Conservation (phyloP, 129 eudicot species). For the Erigeron canadensis region DNA sequence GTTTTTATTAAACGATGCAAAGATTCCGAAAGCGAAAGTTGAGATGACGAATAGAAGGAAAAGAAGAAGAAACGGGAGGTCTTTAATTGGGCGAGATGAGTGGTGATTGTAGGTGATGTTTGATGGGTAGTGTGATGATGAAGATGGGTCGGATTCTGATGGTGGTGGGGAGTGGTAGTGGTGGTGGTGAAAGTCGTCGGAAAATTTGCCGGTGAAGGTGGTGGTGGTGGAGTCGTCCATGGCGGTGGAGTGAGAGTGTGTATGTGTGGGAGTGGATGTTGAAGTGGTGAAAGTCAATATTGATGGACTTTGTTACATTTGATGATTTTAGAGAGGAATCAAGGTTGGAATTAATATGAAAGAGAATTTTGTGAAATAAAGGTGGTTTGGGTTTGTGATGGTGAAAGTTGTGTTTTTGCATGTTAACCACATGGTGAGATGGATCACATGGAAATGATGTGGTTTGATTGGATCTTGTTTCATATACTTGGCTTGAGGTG, state of each 20-base stretch:
- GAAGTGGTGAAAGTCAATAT: constrained; percentile 13
- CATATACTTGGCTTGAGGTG: no score
- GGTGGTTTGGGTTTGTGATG: constrained; percentile 29
- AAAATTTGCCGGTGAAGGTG: constrained; percentile 28
- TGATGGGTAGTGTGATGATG: constrained; percentile 50
- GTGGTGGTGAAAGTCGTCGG: constrained; percentile 29
- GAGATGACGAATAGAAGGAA: constrained; percentile 52
- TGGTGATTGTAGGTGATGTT: constrained; percentile 53
- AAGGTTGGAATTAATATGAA: neutral
- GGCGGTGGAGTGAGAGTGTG: neutral
- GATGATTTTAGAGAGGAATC: neutral
- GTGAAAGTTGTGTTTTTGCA: constrained; percentile 3
- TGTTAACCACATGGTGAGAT: constrained; percentile 17
- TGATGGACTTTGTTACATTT: constrained; percentile 25
- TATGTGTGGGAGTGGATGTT: neutral
- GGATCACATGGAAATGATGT: neutral
- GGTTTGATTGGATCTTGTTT: neutral
- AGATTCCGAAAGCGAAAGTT: constrained; percentile 85
- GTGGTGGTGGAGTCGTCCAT: constrained; percentile 52
- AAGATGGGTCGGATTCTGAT: constrained; percentile 49
- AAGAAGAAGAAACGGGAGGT: constrained; percentile 67
- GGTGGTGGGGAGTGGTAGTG: constrained; percentile 42
- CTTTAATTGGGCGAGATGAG: constrained; percentile 62
- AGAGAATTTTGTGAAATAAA: constrained; percentile 12
- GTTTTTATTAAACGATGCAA: constrained; percentile 62